Percentiles rank a stretch among this genome's conserved stretches.
Conservation (phyloP, 2,329 filamentous ascomycete genomes). For the Paecilomyces niveus region DNA sequence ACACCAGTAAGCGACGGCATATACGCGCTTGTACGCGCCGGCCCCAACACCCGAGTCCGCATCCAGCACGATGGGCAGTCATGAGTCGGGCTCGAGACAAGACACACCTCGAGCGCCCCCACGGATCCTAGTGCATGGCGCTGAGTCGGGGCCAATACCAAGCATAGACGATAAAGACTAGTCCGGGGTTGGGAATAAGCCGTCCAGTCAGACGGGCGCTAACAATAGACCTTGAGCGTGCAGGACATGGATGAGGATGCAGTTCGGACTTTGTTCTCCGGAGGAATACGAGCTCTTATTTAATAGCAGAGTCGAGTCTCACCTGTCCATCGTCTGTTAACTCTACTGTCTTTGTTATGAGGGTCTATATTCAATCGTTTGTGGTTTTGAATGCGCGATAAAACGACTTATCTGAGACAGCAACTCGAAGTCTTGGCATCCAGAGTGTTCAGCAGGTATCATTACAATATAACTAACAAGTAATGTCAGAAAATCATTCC, state of each 20-base stretch:
- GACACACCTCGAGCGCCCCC: background rate
- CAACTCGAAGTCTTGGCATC: too few species aligned
- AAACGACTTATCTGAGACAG: too few species aligned
- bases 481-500: background rate
- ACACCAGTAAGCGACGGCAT: background rate
- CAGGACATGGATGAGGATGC: background rate
- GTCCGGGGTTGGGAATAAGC: background rate
- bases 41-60: background rate
- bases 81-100: background rate
- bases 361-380: too few species aligned
- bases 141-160: background rate
- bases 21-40: background rate
- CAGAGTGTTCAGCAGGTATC: too few species aligned
- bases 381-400: too few species aligned
- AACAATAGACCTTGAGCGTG: background rate
- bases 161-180: background rate
- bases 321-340: background rate
- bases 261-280: background rate
- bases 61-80: too few species aligned
- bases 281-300: background rate
- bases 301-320: background rate
- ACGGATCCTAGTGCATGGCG: background rate
- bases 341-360: too few species aligned
- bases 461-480: background rate
- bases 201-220: background rate